Evolutionary conservation across 768 basidiomycete genomes (phyloP), one percentile per base, ranked within the genome.

Genomic region (Trametes punicea): DNA sequence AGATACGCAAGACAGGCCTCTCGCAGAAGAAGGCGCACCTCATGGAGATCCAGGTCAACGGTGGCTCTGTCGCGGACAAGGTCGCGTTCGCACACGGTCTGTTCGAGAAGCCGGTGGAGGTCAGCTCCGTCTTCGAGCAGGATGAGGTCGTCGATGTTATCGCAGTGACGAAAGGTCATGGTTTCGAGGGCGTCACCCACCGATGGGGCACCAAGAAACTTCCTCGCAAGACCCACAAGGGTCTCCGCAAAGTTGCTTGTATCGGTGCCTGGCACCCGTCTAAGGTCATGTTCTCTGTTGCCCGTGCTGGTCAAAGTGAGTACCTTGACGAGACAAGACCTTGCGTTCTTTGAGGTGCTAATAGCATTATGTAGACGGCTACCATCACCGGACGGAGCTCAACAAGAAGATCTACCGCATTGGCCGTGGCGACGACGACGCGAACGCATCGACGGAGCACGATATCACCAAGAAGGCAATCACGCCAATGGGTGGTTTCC

Each of bases 251-350:
- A 81, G 97, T 99, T 62, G 96, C 96, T 70, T 96, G 93, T 82
- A 94, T 95, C 65, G 93, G 93, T 76, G 94, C 93, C 71, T 96
- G 93, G 93, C 93, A 96, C 82, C 94, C 93, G 72, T 89, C 88
- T 68, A 97, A 96, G 78, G 97, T 99, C 84, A 98, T 98, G 96
- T 98, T 93, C 86, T 95, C 94, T n/a, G 97, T 99, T 67, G 97
- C 95, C 59, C 95, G 97, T 81, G 95, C 97, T 65, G 97, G 97
- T 91, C 96, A 98, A 89, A 91, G 90, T 93, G 73, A 66, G 92
- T 80, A 56, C 69, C 23, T 48, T 29, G 40, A 2, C 30, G 45
- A 25, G 23, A 18, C 15, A 16, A 11, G 40, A n/a, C 57, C 9
- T 40, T 44, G 23, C 25, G 54, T 33, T 10, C 27, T n/a, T 1